Percentiles rank a stretch among this genome's conserved stretches.
phyloP scores from a whole-genome alignment of 177 flowering plant species.

The Telopea speciosissima region DNA sequence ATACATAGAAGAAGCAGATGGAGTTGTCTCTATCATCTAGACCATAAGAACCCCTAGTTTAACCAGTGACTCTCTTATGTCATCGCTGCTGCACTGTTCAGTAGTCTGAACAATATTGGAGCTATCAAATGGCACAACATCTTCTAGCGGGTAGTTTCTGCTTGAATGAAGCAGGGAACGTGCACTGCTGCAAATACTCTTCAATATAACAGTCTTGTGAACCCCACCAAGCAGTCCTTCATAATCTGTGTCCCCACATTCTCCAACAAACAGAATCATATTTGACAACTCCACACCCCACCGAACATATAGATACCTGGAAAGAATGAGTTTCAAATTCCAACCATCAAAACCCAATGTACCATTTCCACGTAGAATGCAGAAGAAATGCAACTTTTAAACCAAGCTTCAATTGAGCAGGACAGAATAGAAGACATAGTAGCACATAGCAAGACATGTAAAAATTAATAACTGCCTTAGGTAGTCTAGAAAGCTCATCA shows the following conservation, averaged over 20 bases:
- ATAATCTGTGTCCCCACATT: conserved; percentile 87
- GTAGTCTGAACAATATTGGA: conserved; percentile 50
- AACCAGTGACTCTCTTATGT: conserved; percentile 38
- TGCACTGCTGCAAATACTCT: conserved; percentile 49
- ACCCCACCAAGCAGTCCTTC: conserved; percentile 83
- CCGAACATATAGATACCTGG: conserved; percentile 75
- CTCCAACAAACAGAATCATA: conserved; percentile 84
- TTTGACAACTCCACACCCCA: conserved; percentile 83
- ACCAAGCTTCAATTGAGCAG: neutral
- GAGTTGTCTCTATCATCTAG: conserved; percentile 9
- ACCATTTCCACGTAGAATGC: neutral
- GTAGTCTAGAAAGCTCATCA: too few relatives aligned
- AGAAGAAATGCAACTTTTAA: neutral
- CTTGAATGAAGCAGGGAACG: conserved; percentile 49
- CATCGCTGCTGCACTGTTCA: conserved; percentile 36
- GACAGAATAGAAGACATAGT: neutral
- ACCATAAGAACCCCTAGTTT: conserved; percentile 29
- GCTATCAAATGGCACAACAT: conserved; percentile 67
- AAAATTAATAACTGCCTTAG: too few relatives aligned
- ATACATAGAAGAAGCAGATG: neutral
- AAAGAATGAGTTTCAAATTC: neutral
- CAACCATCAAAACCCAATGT: neutral
- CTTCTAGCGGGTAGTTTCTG: conserved; percentile 69
- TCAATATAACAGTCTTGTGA: conserved; percentile 72
- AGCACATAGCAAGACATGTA: too few relatives aligned